Evolutionary conservation across 176 grass and related monocot species (phyloP), one percentile per base, ranked within the genome.

Genomic region (Carex kokanica): DNA sequence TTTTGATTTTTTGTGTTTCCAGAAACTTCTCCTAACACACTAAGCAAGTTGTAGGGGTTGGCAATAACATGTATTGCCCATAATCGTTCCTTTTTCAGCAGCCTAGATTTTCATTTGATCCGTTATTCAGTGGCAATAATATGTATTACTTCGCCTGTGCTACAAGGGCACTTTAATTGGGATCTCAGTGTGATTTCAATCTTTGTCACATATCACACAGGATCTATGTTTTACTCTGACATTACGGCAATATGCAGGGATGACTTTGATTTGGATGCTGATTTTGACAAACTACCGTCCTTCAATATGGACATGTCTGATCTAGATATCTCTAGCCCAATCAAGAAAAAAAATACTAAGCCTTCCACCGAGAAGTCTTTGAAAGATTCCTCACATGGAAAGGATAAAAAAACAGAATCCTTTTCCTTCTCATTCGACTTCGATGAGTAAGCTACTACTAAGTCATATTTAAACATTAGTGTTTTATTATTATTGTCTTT

Each of bases 391-490:
- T 81, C 79, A 25, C 84, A 74, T 84, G 88, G 84, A 36, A 94
- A 95, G 64, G 93, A 84, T 49, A 84, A 84, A 58, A 83, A 89
- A 77, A 91, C 90, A n/a, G 89, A 91, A 56, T 83, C 81, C 52
- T 95, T 98, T 81, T 84, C 94, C 83, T 98, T 98, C 83, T 79
- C 83, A 81, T 95, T 98, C 84, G 89, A 98, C 87, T 95, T 98
- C n/a, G 88, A 93, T 40, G 89, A 91, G 96, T 95, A 95, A 87
- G 96, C 82, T 90, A 70, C 40, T 64, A 27, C 62, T 82, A 41
- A 61, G 10, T 4, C 56, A 23, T 81, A 20, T 63, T 63, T 63
- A 12, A 77, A 77, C 14, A 77, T 17, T 52, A 27, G 70, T 51
- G 24, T 52, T 52, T 55, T 77, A 55, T 31, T 31, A 55, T 77